Evolutionary conservation across 805 yeast species (phyloP), one percentile per base, ranked within the genome.

Genomic region (Jamesozyma spencerorum): DNA sequence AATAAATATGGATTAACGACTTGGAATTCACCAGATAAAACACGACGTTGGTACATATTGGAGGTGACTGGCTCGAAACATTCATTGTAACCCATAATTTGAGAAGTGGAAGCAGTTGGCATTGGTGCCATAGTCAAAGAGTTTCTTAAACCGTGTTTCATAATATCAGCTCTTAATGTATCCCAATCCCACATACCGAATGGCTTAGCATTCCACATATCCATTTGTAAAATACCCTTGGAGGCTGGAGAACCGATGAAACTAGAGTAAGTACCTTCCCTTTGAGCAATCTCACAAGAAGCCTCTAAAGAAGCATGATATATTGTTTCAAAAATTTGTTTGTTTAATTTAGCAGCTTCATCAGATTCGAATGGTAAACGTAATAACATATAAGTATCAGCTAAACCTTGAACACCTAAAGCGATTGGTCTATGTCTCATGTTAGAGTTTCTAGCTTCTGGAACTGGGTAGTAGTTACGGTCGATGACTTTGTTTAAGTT

Each of bases 71-170:
- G 97, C 63, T 90, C 98, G 62, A 90, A 90, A 64, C 97, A 88
- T 66, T 90, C 97, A 53, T 79, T 88, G 69, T 75, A 85, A 31
- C 97, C 97, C 39, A 90, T 69, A 38, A 90, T 88, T 67, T 87
- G 97, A 3, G 97, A 90, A 2, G 97, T 90, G 1, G 97, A 86
- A 2, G 97, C 97, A 14, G 97, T 90, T 34, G 97, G 97, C 97
- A 90, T 90, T 39, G 96, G 92, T 1, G 94, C 97, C 27, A 88
- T 84, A 14, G 88, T 62, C 42, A 90, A 65, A 4, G 97, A 90
- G 68, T 90, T 90, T 56, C 97, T 70, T 32, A 90, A 54, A 36
- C 97, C 97, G 54, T 76, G 63, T 46, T 65, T 61, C 38, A 65
- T 64, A 45, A 90, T 70, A 31, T 75, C 65, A 10, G 64, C 66